These are phyloP conservation scores for Phytophthora kernoviae DNA, from an alignment of 352 stramenopile species.

Conservation along the genomic window DNA sequence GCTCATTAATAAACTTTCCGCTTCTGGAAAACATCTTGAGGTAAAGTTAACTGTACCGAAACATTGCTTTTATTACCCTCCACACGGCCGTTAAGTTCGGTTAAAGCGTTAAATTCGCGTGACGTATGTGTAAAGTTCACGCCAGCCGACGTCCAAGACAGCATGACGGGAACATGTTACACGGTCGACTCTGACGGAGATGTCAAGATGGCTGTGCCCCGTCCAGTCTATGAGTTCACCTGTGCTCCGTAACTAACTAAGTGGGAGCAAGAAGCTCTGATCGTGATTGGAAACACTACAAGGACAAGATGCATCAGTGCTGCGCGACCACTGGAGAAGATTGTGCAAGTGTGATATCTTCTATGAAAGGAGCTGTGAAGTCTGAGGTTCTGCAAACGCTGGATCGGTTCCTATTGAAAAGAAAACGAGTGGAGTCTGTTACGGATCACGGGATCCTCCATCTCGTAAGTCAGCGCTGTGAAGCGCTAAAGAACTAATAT, in stretches of 20 bases:
- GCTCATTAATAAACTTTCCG: background rate
- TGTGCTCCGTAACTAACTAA: conserved; percentile 6
- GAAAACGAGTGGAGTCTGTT: conserved; percentile 9
- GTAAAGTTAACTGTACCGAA: conserved; percentile 8
- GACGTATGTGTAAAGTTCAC: no score
- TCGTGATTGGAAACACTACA: conserved; percentile 20
- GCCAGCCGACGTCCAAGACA: background rate
- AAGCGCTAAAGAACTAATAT: conserved; percentile 20
- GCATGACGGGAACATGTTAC: conserved; percentile 13
- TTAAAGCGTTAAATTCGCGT: no score
- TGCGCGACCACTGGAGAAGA: conserved; percentile 21
- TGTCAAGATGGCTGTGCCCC: conserved; percentile 18
- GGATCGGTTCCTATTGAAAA: conserved; percentile 15
- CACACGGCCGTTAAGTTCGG: background rate
- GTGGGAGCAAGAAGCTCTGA: conserved; percentile 17
- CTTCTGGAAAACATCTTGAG: background rate
- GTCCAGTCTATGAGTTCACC: conserved; percentile 22
- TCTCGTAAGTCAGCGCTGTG: conserved; percentile 9
- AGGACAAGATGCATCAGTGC: conserved; percentile 13
- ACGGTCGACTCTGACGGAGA: conserved; percentile 17
- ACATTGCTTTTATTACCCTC: conserved; percentile 8
- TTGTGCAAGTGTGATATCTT: conserved; percentile 14
- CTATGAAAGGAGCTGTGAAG: conserved; percentile 16
- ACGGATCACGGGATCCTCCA: conserved; percentile 16
- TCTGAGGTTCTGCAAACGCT: conserved; percentile 22